phyloP scores from a whole-genome alignment of 2,329 filamentous ascomycete genomes.

The Trichophaea hybrida region DNA sequence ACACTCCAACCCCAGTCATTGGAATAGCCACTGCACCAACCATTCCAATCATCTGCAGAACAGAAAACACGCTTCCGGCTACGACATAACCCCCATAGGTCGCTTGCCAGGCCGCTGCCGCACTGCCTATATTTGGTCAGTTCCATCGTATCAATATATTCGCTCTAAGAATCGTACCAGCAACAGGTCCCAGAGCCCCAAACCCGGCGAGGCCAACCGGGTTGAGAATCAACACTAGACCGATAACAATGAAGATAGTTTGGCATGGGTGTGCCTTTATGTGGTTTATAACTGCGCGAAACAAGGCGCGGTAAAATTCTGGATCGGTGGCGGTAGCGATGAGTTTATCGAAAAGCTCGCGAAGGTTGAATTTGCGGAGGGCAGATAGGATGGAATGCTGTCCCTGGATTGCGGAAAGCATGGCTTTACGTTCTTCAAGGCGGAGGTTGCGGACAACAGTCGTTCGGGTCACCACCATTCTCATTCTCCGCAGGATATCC shows the following conservation, averaged over 20 bases:
- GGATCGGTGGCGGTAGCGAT: neutral
- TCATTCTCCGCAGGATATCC: too few relatives aligned
- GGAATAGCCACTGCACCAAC: neutral
- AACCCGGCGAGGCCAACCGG: neutral
- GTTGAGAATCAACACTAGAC: neutral
- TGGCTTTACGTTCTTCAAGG: too few relatives aligned
- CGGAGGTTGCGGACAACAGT: too few relatives aligned
- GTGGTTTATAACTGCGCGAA: neutral
- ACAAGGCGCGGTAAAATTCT: neutral
- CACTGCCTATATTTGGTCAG: neutral
- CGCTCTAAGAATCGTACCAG: neutral
- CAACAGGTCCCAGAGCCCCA: neutral
- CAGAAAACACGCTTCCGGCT: neutral
- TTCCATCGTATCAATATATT: too few relatives aligned
- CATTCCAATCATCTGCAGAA: constrained; percentile 1
- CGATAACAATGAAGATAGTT: neutral
- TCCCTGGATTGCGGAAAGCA: too few relatives aligned
- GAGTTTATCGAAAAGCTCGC: neutral
- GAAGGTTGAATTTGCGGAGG: neutral
- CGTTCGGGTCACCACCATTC: too few relatives aligned
- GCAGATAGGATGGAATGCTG: neutral
- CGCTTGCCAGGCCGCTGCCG: constrained; percentile 4
- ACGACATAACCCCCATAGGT: neutral
- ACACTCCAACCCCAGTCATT: neutral
- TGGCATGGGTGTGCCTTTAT: neutral